phyloP scores from a whole-genome alignment of 768 basidiomycete species.

The Chiua virens region DNA sequence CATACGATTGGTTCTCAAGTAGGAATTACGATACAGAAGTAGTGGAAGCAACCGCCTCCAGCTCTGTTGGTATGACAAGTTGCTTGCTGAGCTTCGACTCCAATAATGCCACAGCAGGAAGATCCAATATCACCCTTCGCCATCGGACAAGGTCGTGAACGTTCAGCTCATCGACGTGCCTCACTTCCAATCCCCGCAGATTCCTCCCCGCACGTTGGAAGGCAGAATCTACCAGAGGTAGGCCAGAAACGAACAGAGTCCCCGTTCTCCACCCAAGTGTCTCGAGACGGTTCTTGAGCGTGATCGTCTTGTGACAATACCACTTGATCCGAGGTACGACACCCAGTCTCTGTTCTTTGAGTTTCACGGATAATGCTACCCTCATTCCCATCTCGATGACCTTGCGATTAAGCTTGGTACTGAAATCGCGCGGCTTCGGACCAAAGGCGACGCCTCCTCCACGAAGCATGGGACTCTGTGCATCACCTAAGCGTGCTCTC shows the following conservation, averaged over 20 bases:
- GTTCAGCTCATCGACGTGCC: slow-evolving; percentile 62
- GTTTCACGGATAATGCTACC: slow-evolving; percentile 81
- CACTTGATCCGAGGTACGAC: slow-evolving; percentile 73
- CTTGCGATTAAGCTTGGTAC: slow-evolving; percentile 90
- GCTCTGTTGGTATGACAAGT: neutral
- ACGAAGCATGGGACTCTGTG: slow-evolving; percentile 79
- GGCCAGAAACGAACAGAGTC: slow-evolving; percentile 76
- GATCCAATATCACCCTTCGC: slow-evolving; percentile 78
- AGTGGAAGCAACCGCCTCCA: neutral
- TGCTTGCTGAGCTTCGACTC: slow-evolving; percentile 60
- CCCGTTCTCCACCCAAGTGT: slow-evolving; percentile 62
- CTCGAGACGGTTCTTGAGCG: slow-evolving; percentile 61
- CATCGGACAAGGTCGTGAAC: slow-evolving; percentile 87
- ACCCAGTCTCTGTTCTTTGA: slow-evolving; percentile 71
- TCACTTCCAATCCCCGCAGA: slow-evolving; percentile 65
- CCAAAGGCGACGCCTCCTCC: slow-evolving; percentile 95
- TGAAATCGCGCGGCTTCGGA: slow-evolving; percentile 88
- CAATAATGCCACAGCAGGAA: slow-evolving; percentile 77
- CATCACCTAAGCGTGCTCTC: slow-evolving; percentile 85
- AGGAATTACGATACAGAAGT: neutral
- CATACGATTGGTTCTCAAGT: too few species aligned
- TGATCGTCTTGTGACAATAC: slow-evolving; percentile 72
- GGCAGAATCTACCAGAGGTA: slow-evolving; percentile 49
- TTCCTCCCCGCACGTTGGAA: slow-evolving; percentile 68
- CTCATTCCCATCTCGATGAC: slow-evolving; percentile 92